phyloP scores from a whole-genome alignment of 257 asterid genomes.

The Solanum sparsipilum region DNA sequence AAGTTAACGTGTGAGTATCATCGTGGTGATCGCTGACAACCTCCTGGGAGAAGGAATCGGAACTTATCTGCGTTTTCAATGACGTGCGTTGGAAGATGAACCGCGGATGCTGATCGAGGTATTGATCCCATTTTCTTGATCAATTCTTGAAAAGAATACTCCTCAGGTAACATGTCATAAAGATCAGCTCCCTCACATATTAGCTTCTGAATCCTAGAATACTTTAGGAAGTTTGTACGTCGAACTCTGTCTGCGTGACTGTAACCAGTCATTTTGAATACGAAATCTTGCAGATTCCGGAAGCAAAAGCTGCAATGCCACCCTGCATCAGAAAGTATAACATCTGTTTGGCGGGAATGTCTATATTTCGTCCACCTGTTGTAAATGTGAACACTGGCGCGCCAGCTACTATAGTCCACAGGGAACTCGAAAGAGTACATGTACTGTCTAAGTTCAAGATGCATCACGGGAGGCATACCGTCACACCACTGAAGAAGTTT shows the following conservation, averaged over 20 bases:
- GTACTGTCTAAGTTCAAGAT: conserved; percentile 61
- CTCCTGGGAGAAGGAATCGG: conserved; percentile 83
- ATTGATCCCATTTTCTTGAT: conserved; percentile 79
- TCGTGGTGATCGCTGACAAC: conserved; percentile 45
- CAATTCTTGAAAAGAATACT: conserved; percentile 72
- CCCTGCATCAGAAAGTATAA: conserved; percentile 76
- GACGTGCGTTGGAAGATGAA: conserved; percentile 69
- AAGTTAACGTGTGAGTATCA: neutral
- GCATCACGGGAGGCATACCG: conserved; percentile 60
- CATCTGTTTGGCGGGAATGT: conserved; percentile 59
- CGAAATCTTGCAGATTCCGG: conserved; percentile 41
- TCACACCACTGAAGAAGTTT: conserved; percentile 89
- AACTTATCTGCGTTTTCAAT: conserved; percentile 64
- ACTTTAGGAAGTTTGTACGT: conserved; percentile 28
- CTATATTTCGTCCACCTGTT: conserved; percentile 49
- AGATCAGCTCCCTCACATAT: conserved; percentile 76
- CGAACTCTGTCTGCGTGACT: conserved; percentile 62
- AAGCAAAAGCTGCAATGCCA: conserved; percentile 97
- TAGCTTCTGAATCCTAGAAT: conserved; percentile 60
- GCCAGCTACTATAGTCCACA: conserved; percentile 79
- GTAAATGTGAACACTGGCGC: conserved; percentile 55
- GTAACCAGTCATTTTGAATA: conserved; percentile 57
- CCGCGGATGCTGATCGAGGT: conserved; percentile 73
- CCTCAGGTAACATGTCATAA: conserved; percentile 91
- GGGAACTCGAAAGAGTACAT: conserved; percentile 88